A percentile compares a stretch with the other conserved stretches of the same genome.
Evolutionary conservation across 2,329 filamentous ascomycete genomes (phyloP).

Genomic region (Fusarium sterilihyphosum): DNA sequence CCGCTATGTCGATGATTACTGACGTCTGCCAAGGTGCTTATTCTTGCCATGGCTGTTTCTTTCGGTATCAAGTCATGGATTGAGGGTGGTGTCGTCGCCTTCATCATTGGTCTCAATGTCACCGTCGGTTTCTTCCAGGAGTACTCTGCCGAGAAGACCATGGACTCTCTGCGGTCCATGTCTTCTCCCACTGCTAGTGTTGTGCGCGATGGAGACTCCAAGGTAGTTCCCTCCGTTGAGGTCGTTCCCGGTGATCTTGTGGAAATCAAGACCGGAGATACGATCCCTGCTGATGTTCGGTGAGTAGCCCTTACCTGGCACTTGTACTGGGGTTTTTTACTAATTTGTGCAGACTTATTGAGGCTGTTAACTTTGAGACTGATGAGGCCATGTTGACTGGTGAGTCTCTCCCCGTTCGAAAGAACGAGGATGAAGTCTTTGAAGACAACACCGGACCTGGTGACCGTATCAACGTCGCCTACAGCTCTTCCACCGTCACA

Average conservation of each 20-base stretch:
- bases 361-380: slow-evolving; percentile 73
- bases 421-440: slow-evolving; percentile 59
- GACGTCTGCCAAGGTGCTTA: slow-evolving; percentile 54
- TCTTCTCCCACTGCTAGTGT: slow-evolving; percentile 57
- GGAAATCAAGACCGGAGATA: slow-evolving; percentile 65
- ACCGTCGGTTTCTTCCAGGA: slow-evolving; percentile 61
- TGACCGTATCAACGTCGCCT: slow-evolving; percentile 70
- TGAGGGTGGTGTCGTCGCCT: slow-evolving; percentile 67
- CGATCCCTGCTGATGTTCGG: slow-evolving; percentile 69
- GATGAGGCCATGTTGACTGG: slow-evolving; percentile 73
- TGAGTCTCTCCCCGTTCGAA: slow-evolving; percentile 69
- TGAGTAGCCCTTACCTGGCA: slow-evolving; percentile 53
- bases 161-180: slow-evolving; percentile 57
- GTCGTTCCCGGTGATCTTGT: slow-evolving; percentile 69
- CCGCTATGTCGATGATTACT: slow-evolving; percentile 11
- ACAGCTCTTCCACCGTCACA: slow-evolving; percentile 70
- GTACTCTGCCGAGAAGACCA: slow-evolving; percentile 60
- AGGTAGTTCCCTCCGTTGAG: slow-evolving; percentile 52
- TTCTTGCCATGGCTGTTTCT: slow-evolving; percentile 66
- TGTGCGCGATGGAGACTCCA: slow-evolving; percentile 54
- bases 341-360: slow-evolving; percentile 60
- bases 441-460: slow-evolving; percentile 55
- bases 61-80: slow-evolving; percentile 69
- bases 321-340: slow-evolving; percentile 50
- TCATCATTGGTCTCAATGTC: slow-evolving; percentile 67